These are phyloP conservation scores for Chlorella ohadii DNA, from an alignment of 139 green algal species.

Conservation along the genomic window DNA sequence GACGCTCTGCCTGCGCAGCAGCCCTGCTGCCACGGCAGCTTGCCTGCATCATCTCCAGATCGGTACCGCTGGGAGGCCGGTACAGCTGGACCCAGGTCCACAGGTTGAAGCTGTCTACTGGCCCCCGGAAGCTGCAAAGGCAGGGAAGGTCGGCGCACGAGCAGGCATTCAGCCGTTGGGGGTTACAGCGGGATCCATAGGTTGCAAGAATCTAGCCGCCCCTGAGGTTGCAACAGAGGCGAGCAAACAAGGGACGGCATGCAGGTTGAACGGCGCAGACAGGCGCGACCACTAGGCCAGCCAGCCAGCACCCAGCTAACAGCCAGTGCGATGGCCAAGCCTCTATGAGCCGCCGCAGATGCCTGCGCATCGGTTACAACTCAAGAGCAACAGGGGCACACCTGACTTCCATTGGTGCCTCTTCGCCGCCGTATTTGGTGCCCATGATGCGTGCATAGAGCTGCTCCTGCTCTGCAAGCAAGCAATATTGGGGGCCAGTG, in stretches of 20 bases:
- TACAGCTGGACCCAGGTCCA: constrained; percentile 52
- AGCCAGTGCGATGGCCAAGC: no score
- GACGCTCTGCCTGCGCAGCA: constrained; percentile 44
- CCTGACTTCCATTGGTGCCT: constrained; percentile 31
- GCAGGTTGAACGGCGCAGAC: no score
- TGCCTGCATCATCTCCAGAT: constrained; percentile 38
- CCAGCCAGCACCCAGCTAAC: no score
- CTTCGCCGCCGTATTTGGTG: constrained; percentile 29
- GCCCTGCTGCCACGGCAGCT: not conserved
- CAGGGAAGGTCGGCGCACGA: not conserved
- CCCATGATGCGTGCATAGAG: constrained; percentile 30
- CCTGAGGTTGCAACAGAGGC: no score
- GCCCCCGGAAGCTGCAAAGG: constrained; percentile 1
- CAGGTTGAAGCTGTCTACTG: constrained; percentile 41
- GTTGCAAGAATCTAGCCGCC: no score
- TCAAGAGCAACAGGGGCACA: no score
- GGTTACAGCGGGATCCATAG: no score
- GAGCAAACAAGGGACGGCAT: no score
- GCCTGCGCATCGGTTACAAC: no score
- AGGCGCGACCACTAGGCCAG: no score
- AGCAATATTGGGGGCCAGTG: not conserved
- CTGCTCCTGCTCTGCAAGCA: constrained; percentile 33
- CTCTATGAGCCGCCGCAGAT: no score
- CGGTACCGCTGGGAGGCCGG: constrained; percentile 12
- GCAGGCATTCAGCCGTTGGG: no score